Evolutionary conservation across 2,329 filamentous ascomycete genomes (phyloP).

Genomic region (Fusarium vanettenii): DNA sequence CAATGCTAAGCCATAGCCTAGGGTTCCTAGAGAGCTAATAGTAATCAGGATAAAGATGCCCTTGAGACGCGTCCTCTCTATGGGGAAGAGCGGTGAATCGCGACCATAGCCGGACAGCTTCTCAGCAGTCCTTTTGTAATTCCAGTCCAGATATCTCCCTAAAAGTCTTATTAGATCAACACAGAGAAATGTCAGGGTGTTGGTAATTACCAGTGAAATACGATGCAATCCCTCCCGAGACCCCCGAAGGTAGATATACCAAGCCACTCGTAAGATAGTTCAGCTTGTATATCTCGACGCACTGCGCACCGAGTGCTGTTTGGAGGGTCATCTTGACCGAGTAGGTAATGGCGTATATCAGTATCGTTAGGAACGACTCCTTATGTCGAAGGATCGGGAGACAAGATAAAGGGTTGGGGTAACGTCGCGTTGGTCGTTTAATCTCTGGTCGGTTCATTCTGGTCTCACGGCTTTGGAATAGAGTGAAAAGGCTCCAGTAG

Average conservation of each 20-base stretch:
- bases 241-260: not conserved
- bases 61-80: not conserved
- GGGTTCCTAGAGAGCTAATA: not conserved
- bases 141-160: conserved; percentile 9
- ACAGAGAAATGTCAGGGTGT: not conserved
- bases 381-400: not conserved
- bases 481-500: not conserved
- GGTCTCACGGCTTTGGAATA: not conserved
- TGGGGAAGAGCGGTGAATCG: not conserved
- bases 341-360: not conserved
- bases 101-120: not conserved
- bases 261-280: not conserved
- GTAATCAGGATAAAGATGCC: not conserved
- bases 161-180: rapidly evolving
- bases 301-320: not conserved
- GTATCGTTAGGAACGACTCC: not conserved
- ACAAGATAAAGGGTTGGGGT: not conserved
- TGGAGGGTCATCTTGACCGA: not conserved
- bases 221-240: not conserved
- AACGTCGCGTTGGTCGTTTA: not conserved
- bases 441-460: not conserved
- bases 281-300: not conserved
- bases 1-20: not conserved
- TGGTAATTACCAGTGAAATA: not conserved
- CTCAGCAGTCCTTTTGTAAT: not conserved